Conservation (phyloP, 1,139 yeast genomes). For the Kurtzmaniella quercitrusa region DNA sequence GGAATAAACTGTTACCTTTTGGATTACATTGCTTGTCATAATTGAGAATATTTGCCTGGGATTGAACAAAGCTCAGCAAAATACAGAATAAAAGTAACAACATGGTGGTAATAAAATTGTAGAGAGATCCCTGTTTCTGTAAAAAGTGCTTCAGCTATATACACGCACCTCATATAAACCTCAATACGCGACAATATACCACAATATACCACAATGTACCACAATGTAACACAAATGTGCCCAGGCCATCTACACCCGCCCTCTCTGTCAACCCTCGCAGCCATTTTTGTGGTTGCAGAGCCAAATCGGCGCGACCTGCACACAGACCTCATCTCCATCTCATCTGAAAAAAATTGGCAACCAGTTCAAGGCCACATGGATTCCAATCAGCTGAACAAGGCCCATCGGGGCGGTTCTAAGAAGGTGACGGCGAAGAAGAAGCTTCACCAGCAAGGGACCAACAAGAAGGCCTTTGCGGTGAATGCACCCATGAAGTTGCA, state of each 20-base stretch:
- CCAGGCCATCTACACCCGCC: no score
- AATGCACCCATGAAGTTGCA: constrained; percentile 87
- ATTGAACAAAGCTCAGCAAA: constrained; percentile 18
- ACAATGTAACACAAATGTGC: no score
- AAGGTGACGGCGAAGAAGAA: constrained; percentile 72
- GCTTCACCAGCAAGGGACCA: constrained; percentile 85
- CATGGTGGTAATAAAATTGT: not conserved
- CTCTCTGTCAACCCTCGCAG: no score
- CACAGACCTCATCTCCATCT: constrained; percentile 1
- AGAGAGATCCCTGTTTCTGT: no score
- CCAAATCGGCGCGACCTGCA: not conserved
- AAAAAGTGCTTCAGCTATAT: no score
- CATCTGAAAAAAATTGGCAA: not conserved
- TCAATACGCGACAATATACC: no score
- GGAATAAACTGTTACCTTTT: constrained; percentile 19
- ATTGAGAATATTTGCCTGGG: not conserved
- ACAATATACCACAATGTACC: no score
- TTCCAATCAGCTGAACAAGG: constrained; percentile 44
- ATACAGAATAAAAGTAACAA: constrained; percentile 2
- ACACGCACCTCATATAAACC: no score
- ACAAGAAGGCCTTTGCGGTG: constrained; percentile 93
- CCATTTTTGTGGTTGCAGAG: not conserved
- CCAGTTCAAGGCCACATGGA: constrained; percentile 15
- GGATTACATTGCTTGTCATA: constrained; percentile 38
- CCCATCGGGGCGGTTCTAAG: constrained; percentile 52